These are phyloP conservation scores for Triticum timopheevii DNA, from an alignment of 176 grass and related monocot genomes.

Conservation along the genomic window DNA sequence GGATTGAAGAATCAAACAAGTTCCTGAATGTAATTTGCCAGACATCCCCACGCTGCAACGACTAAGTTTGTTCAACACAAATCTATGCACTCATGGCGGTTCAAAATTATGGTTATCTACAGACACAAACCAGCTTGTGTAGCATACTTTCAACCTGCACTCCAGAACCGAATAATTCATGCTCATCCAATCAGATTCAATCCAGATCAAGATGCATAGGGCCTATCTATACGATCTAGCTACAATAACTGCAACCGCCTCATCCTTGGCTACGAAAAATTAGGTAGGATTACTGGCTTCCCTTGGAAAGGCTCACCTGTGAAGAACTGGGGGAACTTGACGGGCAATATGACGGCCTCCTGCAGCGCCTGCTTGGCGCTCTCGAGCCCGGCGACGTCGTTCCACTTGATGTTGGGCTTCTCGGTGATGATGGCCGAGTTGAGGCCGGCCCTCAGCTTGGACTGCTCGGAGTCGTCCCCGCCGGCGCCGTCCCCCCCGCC, in stretches of 20 bases:
- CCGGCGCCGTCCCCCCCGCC: slow-evolving; percentile 61
- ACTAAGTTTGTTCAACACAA: background rate
- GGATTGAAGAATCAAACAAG: background rate
- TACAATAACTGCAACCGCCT: background rate
- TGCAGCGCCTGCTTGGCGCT: slow-evolving; percentile 96
- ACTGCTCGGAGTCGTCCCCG: slow-evolving; percentile 85
- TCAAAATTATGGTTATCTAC: background rate
- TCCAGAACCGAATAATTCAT: background rate
- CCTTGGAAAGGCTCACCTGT: slow-evolving; percentile 51
- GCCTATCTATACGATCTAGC: background rate
- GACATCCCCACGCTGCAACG: background rate
- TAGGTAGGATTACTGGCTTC: background rate
- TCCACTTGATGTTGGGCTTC: slow-evolving; percentile 99
- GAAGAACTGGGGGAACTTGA: slow-evolving; percentile 99
- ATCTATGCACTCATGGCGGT: background rate
- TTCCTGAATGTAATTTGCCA: background rate
- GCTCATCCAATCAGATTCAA: background rate
- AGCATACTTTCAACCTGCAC: background rate
- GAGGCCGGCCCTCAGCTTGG: slow-evolving; percentile 81
- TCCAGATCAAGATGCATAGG: slow-evolving; percentile 4
- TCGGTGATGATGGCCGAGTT: slow-evolving; percentile 94
- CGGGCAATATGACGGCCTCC: slow-evolving; percentile 94
- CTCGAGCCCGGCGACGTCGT: slow-evolving; percentile 89
- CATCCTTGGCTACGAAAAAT: background rate
- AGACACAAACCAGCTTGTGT: background rate